Base-by-base conservation (phyloP, 176 grass and related monocot genomes). In the Guadua angustifolia region DNA sequence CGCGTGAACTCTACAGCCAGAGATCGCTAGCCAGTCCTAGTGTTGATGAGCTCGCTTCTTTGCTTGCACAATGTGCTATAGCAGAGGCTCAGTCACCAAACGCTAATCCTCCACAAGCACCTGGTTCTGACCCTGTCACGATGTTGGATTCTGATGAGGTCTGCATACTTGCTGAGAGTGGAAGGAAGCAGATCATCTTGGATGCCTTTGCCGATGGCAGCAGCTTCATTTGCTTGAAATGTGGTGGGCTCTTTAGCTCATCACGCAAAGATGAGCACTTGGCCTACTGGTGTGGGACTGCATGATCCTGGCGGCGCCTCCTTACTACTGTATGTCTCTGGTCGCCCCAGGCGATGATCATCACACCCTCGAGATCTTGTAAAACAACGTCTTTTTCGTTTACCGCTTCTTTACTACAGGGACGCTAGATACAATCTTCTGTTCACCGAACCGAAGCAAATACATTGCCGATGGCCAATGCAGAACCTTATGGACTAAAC, bases 171-270 rank as follows among this genome's bases (percentile, higher is more conserved):
- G 86, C 93, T 32, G 83, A 86, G 81, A 81, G 82, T 66, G 97
- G 97, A 36, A 91, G 88, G 86, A 92, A 92, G 79, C 97, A 99
- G 77, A 83, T 96, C 5, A 99, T 99, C 66, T 47, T 99, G 69
- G 97, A 99, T 47, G 97, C 97, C 0, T 99, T 99, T 79, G 82
- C 80, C 0, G 93, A 99, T 39, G 97, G 97, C 15, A 96, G 97
- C 84, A 99, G 93, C 76, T 99, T 99, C 85, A 92, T 99, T 49
- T 99, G 97, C 79, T 58, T 96, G 70, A 85, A 92, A 66, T 99
- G 97, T 58, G 91, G 91, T 5, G 97, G 97, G 62, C 89, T 99
- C 25, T 81, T 94, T 21, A 94, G 97, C 62, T 88, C 73, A 26
- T 92, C 84, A 15, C 93, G 97, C 36, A 99, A 90, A 80, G 89